A percentile compares a stretch with the other conserved stretches of the same genome.
Conservation (phyloP, 345 rosid genomes). For the Gossypium herbaceum region DNA sequence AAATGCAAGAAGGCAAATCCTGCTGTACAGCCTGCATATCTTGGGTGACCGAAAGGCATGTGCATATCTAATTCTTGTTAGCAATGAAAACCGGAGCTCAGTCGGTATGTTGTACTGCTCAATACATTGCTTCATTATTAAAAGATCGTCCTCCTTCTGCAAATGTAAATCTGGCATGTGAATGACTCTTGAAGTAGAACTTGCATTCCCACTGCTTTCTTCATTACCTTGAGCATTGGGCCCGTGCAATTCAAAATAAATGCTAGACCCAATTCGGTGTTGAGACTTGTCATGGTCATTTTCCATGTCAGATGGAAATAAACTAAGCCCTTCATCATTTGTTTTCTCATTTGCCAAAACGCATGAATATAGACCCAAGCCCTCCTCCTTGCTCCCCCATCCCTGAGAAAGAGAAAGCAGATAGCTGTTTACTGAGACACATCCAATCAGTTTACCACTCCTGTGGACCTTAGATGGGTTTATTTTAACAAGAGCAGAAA, state of each 20-base stretch:
- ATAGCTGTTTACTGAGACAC: slow-evolving; percentile 78
- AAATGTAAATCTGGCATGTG: slow-evolving; percentile 76
- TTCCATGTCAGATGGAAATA: slow-evolving; percentile 73
- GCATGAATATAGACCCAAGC: slow-evolving; percentile 84
- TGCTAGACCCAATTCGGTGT: slow-evolving; percentile 69
- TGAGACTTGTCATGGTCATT: slow-evolving; percentile 60
- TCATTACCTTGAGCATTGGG: slow-evolving; percentile 35
- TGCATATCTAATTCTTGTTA: slow-evolving; percentile 90
- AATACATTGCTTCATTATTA: slow-evolving; percentile 73
- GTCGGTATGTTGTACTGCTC: slow-evolving; percentile 69
- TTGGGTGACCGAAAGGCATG: slow-evolving; percentile 84
- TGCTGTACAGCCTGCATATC: slow-evolving; percentile 81
- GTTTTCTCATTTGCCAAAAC: slow-evolving; percentile 80
- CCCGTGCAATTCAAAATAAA: slow-evolving; percentile 85
- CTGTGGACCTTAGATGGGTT: slow-evolving; percentile 87
- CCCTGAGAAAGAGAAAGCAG: slow-evolving; percentile 92
- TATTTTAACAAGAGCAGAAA: slow-evolving; percentile 81
- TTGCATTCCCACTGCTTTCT: slow-evolving; percentile 28
- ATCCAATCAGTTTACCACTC: slow-evolving; percentile 75
- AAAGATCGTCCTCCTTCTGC: slow-evolving; percentile 79
- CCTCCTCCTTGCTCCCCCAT: slow-evolving; percentile 99
- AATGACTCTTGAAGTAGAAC: slow-evolving; percentile 50
- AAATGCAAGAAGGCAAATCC: slow-evolving; percentile 92
- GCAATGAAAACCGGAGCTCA: slow-evolving; percentile 78
- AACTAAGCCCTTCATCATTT: slow-evolving; percentile 73